Evolutionary conservation across 179 eudicot species (phyloP).

Genomic region (Actinidia arguta): DNA sequence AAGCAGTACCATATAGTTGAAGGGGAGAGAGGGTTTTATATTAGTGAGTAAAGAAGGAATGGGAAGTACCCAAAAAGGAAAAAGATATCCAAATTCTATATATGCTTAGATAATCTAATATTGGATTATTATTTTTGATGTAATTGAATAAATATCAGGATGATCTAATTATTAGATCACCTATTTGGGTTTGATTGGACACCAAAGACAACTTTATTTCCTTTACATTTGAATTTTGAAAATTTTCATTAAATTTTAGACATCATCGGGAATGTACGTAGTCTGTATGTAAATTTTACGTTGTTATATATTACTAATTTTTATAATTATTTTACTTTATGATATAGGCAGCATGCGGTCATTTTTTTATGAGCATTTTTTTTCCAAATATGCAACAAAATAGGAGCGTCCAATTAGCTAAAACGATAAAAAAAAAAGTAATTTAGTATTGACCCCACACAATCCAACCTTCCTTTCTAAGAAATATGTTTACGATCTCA

Average conservation of each 20-base stretch:
- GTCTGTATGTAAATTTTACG: no score
- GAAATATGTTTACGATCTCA: not conserved
- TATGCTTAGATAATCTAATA: not conserved
- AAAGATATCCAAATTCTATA: not conserved
- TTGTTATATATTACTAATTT: no score
- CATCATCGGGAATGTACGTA: no score
- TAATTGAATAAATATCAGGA: not conserved
- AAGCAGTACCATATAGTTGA: not conserved
- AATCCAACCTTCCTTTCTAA: not conserved
- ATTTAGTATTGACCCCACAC: not conserved
- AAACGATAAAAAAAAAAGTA: no score
- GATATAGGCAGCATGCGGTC: no score
- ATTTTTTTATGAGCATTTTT: no score
- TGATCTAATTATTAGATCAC: not conserved
- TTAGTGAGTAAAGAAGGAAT: not conserved
- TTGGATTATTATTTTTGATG: not conserved
- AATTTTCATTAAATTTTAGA: no score
- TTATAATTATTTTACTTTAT: no score
- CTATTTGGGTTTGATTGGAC: not conserved
- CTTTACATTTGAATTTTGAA: no score
- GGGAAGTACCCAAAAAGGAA: not conserved
- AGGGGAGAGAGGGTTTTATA: not conserved
- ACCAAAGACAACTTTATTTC: not conserved
- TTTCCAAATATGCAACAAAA: no score
- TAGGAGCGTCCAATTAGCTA: no score